phyloP scores from a whole-genome alignment of 768 basidiomycete species.

The Vishniacozyma victoriae region DNA sequence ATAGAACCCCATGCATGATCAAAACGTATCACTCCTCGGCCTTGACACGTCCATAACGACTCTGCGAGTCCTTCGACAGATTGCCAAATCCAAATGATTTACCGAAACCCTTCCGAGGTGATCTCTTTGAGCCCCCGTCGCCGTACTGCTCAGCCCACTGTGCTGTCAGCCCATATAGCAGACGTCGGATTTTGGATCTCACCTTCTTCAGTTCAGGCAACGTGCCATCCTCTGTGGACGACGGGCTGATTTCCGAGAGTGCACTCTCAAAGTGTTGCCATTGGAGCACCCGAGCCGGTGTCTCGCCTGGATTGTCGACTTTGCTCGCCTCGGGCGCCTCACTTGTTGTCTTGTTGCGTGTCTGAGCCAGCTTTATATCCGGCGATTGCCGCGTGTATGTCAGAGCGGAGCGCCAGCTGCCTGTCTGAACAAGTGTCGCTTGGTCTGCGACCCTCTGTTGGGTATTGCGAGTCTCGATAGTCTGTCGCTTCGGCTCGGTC shows the following conservation, averaged over 20 bases:
- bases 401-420: too few species aligned
- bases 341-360: not conserved
- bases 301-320: not conserved
- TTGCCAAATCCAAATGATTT: slow-evolving; percentile 73
- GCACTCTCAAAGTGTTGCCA: slow-evolving; percentile 72
- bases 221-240: slow-evolving; percentile 62
- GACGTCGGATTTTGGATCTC: slow-evolving; percentile 55
- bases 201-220: slow-evolving; percentile 45
- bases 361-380: too few species aligned
- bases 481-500: not conserved
- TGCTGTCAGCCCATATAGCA: not conserved
- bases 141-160: slow-evolving; percentile 94
- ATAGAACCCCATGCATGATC: too few species aligned
- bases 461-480: not conserved
- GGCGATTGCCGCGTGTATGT: too few species aligned
- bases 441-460: too few species aligned
- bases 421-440: too few species aligned
- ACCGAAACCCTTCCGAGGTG: slow-evolving; percentile 74
- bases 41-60: slow-evolving; percentile 31
- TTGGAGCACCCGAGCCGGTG: slow-evolving; percentile 5
- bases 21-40: slow-evolving; percentile 27
- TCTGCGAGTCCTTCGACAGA: slow-evolving; percentile 12
- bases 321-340: not conserved
- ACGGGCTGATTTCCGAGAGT: slow-evolving; percentile 81
- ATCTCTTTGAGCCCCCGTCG: slow-evolving; percentile 67